Percentiles rank a stretch among this genome's conserved stretches.
These are phyloP conservation scores for Themeda triandra DNA, from an alignment of 176 grass and related monocot species.

Conservation along the genomic window DNA sequence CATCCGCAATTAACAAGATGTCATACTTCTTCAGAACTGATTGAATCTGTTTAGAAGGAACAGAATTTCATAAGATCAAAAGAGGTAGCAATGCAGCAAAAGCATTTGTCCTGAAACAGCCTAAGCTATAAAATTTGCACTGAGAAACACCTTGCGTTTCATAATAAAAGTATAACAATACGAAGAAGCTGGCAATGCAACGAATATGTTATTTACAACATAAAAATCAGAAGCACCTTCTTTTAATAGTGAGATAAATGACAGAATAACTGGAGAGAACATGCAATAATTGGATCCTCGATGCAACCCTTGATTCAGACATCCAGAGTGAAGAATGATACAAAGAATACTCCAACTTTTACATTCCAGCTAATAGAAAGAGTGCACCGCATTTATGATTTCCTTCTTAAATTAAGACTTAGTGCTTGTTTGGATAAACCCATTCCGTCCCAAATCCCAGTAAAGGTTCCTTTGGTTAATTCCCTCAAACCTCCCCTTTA, in stretches of 20 bases:
- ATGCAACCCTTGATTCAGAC: not conserved
- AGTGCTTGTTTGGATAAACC: not conserved
- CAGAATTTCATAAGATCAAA: not conserved
- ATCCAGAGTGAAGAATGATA: not conserved
- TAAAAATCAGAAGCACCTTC: not conserved
- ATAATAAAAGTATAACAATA: not conserved
- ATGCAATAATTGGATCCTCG: not conserved
- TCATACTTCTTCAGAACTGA: constrained; percentile 88
- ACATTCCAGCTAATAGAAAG: not conserved
- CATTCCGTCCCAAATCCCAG: not conserved
- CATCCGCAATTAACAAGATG: constrained; percentile 89
- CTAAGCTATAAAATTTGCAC: not conserved
- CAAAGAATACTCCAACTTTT: constrained; percentile 2
- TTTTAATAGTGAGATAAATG: not conserved
- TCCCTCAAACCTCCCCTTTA: not conserved
- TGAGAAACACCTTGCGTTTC: not conserved
- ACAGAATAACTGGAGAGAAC: not conserved
- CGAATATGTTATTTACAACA: not conserved
- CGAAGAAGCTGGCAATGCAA: not conserved
- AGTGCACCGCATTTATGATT: not conserved
- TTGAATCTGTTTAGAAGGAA: constrained; percentile 61
- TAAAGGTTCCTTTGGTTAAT: not conserved
- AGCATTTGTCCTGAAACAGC: not conserved
- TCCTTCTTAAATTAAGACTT: not conserved
- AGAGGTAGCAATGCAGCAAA: not conserved